phyloP scores from a whole-genome alignment of 2,329 filamentous ascomycete genomes.

The Trichoderma brevicompactum region DNA sequence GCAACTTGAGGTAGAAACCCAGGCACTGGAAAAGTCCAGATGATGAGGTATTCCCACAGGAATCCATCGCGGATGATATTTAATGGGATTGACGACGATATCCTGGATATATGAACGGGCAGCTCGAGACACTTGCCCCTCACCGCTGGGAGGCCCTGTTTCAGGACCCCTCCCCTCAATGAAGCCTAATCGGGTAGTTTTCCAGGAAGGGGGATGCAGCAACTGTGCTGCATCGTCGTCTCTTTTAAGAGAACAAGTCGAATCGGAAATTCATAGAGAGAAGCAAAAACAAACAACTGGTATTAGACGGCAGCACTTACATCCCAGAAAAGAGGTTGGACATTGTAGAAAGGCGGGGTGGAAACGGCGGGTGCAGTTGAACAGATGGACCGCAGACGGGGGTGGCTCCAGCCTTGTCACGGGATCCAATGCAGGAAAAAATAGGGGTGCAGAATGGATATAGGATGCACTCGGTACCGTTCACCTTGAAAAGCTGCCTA shows the following conservation, averaged over 20 bases:
- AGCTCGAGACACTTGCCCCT: slow-evolving; percentile 31
- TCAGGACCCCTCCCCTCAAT: slow-evolving; percentile 12
- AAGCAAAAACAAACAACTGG: neutral
- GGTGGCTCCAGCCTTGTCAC: slow-evolving; percentile 29
- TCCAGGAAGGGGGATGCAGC: neutral
- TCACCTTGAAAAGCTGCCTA: neutral
- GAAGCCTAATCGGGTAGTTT: slow-evolving; percentile 20
- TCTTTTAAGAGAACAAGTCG: neutral
- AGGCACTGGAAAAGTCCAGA: no score
- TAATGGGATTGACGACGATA: neutral
- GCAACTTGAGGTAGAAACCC: neutral
- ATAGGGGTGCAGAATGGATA: slow-evolving; percentile 17
- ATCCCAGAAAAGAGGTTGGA: slow-evolving; percentile 66
- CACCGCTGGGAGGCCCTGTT: slow-evolving; percentile 27
- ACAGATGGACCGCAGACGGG: slow-evolving; percentile 12
- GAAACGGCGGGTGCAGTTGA: slow-evolving; percentile 23
- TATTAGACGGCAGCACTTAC: slow-evolving; percentile 49
- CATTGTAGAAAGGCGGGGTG: slow-evolving; percentile 45
- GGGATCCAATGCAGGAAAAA: slow-evolving; percentile 24
- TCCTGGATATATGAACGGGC: neutral
- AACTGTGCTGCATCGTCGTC: slow-evolving; percentile 3
- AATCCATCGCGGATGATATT: neutral
- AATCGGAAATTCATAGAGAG: neutral
- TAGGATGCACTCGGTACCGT: neutral
- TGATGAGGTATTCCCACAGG: neutral